Base-by-base conservation (phyloP, 129 eudicot genomes). In the Daucus carota region DNA sequence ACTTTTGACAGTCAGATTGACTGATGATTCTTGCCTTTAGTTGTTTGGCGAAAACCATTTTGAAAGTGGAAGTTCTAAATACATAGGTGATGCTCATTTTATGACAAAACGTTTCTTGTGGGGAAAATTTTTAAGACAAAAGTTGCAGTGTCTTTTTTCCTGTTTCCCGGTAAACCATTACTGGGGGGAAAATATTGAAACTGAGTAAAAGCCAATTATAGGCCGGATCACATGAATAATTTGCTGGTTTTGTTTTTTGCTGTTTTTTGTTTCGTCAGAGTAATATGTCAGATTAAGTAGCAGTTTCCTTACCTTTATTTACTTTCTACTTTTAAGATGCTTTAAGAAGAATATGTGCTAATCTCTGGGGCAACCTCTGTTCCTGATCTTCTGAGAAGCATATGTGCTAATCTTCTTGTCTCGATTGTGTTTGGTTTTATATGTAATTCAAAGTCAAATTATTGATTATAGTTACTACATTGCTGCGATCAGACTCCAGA, bases 1-100 rank as follows among this genome's bases (percentile, higher is more conserved):
- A 81, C 82, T 24, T 77, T 79, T 5, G 79, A 73, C 67, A 82
- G 83, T 75, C 79, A 76, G 50, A 40, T 41, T 70, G 74, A 70
- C 20, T n/a, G 45, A 41, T 70, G 47, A 69, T 8, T 62, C 69
- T 6, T 62, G 20, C 63, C 63, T 22, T 7, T 20, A 2, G 1
- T 67, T 17, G 28, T 20, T 67, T 20, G 15, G 20, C 16, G 6
- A 17, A 16, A 36, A 68, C 29, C 46, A 34, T 68, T 68, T 17
- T 68, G 16, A 17, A 34, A 68, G 2, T 18, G 72, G 14, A 68
- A 32, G 26, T 14, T 20, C 3, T 26, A 29, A 29, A 11, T 63
- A 57, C 38, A 29, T 63, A 29, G 70, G 14, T 29, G 70, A 29
- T 63, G 9, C 13, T 63, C 36, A 62, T 63, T 63, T 5, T 29